Base-by-base conservation (phyloP, 2,329 filamentous ascomycete genomes). In the Fusarium nodosum region DNA sequence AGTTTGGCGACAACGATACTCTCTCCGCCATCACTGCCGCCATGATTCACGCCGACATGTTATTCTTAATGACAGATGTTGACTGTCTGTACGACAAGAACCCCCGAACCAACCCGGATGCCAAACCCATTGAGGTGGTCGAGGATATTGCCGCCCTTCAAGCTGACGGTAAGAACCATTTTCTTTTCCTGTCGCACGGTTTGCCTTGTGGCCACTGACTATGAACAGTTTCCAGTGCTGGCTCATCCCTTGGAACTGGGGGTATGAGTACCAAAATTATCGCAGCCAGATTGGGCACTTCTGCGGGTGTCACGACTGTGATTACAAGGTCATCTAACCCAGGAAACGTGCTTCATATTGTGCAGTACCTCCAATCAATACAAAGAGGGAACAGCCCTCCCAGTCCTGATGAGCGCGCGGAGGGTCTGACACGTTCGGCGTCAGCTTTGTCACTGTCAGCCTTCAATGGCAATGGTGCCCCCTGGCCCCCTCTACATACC, bases 1-100 rank as follows among this genome's bases (percentile, higher is more conserved):
- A 98, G 84, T 99, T 99, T 77, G 96, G 96, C 72, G 96, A 99
- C 84, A 99, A 99, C 75, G 96, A 99, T 80, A 99, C 96, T 3
- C 85, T 99, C 47, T 97, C 94, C 15, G 96, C 96, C 60, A 97
- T 99, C 73, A 97, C 96, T 1, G 93, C 96, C 1, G 96, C 92
- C 71, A 98, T 98, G 94, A 93, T 98, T 22, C 93, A 97, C 75
- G 96, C 96, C 52, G 94, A 99, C 76, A 93, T 97, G 75, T 86
- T 99, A 12, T 99, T 99, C 81, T 86, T 99, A 68, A 98, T 99
- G 96, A 99, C 96, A 1, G 96, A 99, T 77, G 96, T 99, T 48
- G 96, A 99, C 78, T 97, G 95, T 77, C 85, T 99, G 15, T 99
- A 99, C 79, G 94, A 97, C 80, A 96, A 95, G 80, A 99, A 99